A percentile compares a stretch with the other conserved stretches of the same genome.
Conservation (phyloP, 2,329 filamentous ascomycete genomes). For the Cladosporium sphaerospermum region DNA sequence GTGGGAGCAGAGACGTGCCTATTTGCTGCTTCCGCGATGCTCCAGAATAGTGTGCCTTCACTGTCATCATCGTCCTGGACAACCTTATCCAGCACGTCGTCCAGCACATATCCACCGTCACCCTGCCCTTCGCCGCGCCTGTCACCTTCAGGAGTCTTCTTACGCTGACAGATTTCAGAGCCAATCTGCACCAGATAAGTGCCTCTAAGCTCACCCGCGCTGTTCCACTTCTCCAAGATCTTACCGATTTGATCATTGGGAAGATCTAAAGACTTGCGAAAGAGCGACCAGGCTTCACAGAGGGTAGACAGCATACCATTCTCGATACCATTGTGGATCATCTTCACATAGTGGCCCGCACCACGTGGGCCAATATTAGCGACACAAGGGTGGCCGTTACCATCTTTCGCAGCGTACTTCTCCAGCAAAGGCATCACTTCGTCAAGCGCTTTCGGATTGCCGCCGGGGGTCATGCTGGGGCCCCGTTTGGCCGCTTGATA, state of each 20-base stretch:
- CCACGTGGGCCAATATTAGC: constrained; percentile 53
- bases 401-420: constrained; percentile 55
- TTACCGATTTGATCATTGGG: neutral
- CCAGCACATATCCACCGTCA: neutral
- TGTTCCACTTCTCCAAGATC: neutral
- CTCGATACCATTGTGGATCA: constrained; percentile 62
- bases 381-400: constrained; percentile 52
- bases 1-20: neutral
- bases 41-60: neutral
- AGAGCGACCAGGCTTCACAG: neutral
- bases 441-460: constrained; percentile 49
- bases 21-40: neutral
- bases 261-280: neutral
- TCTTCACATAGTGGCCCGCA: constrained; percentile 63
- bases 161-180: neutral
- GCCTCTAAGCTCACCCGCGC: neutral
- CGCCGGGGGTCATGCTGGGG: constrained; percentile 58
- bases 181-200: neutral
- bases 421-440: constrained; percentile 54
- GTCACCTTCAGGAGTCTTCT: neutral
- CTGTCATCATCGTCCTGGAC: neutral
- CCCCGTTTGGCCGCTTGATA: constrained; percentile 59
- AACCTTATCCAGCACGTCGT: neutral
- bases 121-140: neutral
- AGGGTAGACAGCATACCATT: neutral